These are phyloP conservation scores for Debaryomycetaceae sp. DNA, from an alignment of 1,139 yeast species.

Conservation along the genomic window DNA sequence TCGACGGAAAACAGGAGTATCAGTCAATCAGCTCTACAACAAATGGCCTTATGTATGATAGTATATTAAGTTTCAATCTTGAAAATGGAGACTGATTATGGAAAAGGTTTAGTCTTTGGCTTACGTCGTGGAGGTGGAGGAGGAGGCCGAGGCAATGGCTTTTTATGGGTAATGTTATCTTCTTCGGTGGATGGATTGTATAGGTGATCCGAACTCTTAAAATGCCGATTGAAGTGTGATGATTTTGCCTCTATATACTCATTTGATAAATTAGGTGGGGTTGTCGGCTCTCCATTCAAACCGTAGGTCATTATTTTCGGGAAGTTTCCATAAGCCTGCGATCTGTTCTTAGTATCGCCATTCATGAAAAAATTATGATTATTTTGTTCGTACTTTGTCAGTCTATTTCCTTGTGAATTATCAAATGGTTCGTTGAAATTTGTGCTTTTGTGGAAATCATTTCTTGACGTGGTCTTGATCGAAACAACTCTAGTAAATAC, in stretches of 20 bases:
- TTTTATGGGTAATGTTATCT: slow-evolving; percentile 1
- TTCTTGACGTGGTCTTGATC: slow-evolving; percentile 31
- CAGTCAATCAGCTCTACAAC: slow-evolving; percentile 53
- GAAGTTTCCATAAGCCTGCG: too few relatives aligned
- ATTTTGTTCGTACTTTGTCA: slow-evolving; percentile 11
- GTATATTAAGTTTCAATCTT: slow-evolving; percentile 67
- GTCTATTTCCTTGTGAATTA: slow-evolving; percentile 3
- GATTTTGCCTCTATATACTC: too few relatives aligned
- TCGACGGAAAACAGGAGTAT: slow-evolving; percentile 34
- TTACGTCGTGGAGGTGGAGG: slow-evolving; percentile 19
- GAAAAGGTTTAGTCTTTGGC: not conserved
- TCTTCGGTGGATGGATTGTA: too few relatives aligned
- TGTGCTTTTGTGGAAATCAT: slow-evolving; percentile 38
- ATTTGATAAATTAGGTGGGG: too few relatives aligned
- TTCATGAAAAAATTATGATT: slow-evolving; percentile 21
- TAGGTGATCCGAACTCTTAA: too few relatives aligned
- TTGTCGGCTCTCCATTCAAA: too few relatives aligned
- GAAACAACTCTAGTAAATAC: slow-evolving; percentile 35
- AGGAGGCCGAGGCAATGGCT: slow-evolving; percentile 11
- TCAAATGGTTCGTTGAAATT: slow-evolving; percentile 23
- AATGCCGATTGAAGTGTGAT: too few relatives aligned
- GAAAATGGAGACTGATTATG: slow-evolving; percentile 57
- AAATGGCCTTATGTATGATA: slow-evolving; percentile 69
- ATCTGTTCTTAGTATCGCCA: slow-evolving; percentile 3
- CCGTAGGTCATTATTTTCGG: too few relatives aligned